Evolutionary conservation across 2,329 filamentous ascomycete genomes (phyloP).

Genomic region (Cladophialophora yegresii): DNA sequence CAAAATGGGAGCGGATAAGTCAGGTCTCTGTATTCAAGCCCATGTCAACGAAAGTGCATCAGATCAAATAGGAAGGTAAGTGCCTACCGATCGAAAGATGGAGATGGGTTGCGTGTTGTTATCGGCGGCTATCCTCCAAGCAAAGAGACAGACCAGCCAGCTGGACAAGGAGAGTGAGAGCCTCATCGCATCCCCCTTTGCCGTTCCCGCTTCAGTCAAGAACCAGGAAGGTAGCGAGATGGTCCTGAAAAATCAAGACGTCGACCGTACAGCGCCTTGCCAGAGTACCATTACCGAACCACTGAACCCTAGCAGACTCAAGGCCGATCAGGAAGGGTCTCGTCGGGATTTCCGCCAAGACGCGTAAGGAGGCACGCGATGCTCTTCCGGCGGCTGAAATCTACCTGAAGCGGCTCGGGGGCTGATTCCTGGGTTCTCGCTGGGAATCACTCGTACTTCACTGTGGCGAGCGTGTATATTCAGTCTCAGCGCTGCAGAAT

Average conservation of each 20-base stretch:
- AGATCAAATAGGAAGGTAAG: not conserved
- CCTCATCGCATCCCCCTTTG: conserved; percentile 15
- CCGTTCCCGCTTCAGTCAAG: conserved; percentile 11
- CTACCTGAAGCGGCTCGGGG: not conserved
- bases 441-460: not conserved
- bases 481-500: not conserved
- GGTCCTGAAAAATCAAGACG: not conserved
- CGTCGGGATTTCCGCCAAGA: conserved; percentile 11
- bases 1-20: conserved; percentile 44
- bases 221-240: conserved; percentile 10
- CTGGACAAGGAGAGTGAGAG: conserved; percentile 19
- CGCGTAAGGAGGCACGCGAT: conserved; percentile 12
- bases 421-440: not conserved
- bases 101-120: conserved; percentile 37
- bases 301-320: not conserved
- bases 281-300: not conserved
- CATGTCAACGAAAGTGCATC: conserved; percentile 8
- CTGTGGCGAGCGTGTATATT: not conserved
- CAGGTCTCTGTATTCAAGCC: conserved; percentile 41
- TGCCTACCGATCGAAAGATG: conserved; percentile 44
- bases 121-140: conserved; percentile 37
- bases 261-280: not conserved
- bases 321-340: not conserved
- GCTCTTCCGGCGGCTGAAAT: conserved; percentile 1
- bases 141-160: conserved; percentile 35